These are phyloP conservation scores for Fraxinus angustifolia DNA, from an alignment of 305 asterid species.

Conservation along the genomic window DNA sequence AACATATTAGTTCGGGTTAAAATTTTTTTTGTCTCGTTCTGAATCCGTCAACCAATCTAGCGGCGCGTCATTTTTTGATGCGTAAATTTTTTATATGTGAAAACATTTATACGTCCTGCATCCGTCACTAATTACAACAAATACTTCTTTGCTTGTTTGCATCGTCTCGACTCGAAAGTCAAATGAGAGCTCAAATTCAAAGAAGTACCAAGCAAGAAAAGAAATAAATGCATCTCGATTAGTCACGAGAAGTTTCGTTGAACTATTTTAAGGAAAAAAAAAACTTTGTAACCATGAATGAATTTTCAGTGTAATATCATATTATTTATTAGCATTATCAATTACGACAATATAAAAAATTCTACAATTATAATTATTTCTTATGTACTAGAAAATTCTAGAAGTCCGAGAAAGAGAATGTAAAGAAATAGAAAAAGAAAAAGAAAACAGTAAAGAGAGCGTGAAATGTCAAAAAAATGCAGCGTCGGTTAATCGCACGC, in stretches of 20 bases:
- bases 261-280: no score
- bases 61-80: no score
- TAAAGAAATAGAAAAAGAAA: no score
- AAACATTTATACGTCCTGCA: no score
- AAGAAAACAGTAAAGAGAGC: not conserved
- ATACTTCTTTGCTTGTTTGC: not conserved
- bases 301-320: not conserved
- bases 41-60: not conserved
- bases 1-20: no score
- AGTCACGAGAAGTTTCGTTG: no score
- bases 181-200: not conserved
- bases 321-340: not conserved
- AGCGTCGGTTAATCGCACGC: no score
- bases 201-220: not conserved
- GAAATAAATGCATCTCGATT: not conserved
- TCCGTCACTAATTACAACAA: not conserved
- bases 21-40: no score
- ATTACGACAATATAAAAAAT: no score
- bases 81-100: no score
- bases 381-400: not conserved
- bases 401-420: not conserved
- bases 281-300: not conserved
- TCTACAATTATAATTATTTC: not conserved
- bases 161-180: not conserved
- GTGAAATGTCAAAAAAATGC: not conserved